Base-by-base conservation (phyloP, 1,139 yeast species). In the Torulaspora pretoriensis region DNA sequence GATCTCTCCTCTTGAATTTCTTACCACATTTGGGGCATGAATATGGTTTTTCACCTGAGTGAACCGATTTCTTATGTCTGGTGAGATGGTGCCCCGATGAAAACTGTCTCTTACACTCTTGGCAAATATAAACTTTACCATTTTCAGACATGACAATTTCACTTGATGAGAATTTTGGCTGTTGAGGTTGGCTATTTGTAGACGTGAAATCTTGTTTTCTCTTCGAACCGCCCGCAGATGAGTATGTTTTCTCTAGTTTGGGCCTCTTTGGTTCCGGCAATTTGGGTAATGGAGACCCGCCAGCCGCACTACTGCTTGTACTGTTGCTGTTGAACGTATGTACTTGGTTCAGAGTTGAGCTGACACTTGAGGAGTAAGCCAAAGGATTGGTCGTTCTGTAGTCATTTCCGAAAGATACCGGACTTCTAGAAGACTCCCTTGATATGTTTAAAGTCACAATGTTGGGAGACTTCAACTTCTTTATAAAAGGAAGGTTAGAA, bases 1-100 rank as follows among this genome's bases (percentile, higher is more conserved):
- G 68, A 47, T 64, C 68, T 36, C 67, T 57, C 52, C 68, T 63
- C 45, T 64, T 64, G 42, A 64, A 64, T 30, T 59, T 55, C 39
- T 64, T 64, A n/a, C 67, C 68, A 52, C 68, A 64, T 41, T 64
- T 61, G 9, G 68, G 66, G 51, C 68, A 64, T 2, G 67, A 63
- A 40, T 63, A 64, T 1, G 68, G 67, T 42, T 64, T 64, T 39
- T 63, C 67, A 12, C 67, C 67, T 3, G 67, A 63, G 47, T 64
- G 68, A 19, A 64, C 68, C 4, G 68, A 63, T 40, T 64, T 64
- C 47, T 64, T 64, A 46, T 64, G 68, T 42, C 68, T 61, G 32
- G 68, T 64, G 22, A 64, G 49, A 48, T 64, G 68, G 43, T 64
- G 68, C 7, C 68, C 68, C 1, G 68, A 63, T 1, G 67, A 62